Evolutionary conservation across 129 eudicot genomes (phyloP), one percentile per base, ranked within the genome.

Genomic region (Artemisia annua): DNA sequence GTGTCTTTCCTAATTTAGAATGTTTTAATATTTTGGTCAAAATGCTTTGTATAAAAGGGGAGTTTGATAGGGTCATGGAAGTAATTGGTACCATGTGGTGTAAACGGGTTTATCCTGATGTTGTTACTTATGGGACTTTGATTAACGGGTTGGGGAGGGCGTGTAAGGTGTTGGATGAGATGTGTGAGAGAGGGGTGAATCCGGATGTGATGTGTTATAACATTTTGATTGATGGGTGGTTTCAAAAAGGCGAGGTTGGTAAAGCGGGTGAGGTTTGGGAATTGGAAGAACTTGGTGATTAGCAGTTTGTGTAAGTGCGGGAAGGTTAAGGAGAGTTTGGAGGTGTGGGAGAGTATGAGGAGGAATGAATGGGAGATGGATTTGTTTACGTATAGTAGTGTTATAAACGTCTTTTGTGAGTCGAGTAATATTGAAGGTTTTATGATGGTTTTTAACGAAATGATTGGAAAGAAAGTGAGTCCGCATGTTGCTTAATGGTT

Each of bases 151-250:
- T 20, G 22, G 22, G 22, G 1, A 20, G 22, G 22, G 22, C 22
- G 22, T 20, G 22, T 20, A 1, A 20, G 22, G 22, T 20, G 22
- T 20, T 20, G 0, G 22, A 20, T 20, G 22, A 20, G 22, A 20
- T 20, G 22, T 20, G 22, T 20, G 22, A 20, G 22, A 20, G 22
- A 20, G 22, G 22, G 0, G 22, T 20, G 22, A 1, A 24, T 50
- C 85, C 96, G n/a, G 95, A 93, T 77, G 81, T 87, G 95, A 93
- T 77, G 81, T 87, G 98, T 83, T 93, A 83, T 65, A 89, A 93
- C 63, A 71, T 86, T 69, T 77, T 93, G 72, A 89, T 93, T 28
- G 88, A 93, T 75, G 98, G 98, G 64, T 84, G 80, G 66, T 79
- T 87, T 17, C 80, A 39, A 70, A 67, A 58, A 16, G 96, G 96